phyloP scores from a whole-genome alignment of 2,329 filamentous ascomycete genomes.

The Zalaria obscura region DNA sequence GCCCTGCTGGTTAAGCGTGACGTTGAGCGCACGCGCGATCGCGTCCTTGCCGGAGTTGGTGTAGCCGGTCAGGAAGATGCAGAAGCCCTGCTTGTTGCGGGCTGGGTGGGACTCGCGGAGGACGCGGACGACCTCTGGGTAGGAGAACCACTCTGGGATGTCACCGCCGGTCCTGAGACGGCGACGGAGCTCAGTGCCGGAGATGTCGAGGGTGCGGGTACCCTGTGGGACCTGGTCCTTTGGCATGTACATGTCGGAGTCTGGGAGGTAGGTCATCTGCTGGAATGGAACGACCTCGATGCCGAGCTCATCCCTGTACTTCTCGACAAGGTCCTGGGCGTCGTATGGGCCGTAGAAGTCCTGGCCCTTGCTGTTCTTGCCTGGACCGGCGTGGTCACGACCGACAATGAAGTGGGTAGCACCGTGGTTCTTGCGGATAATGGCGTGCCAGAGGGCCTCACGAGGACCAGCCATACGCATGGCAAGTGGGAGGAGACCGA shows the following conservation, averaged over 20 bases:
- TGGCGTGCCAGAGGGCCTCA: slow-evolving; percentile 98
- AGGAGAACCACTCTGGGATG: slow-evolving; percentile 99
- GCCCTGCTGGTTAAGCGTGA: slow-evolving; percentile 95
- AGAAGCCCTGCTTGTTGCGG: slow-evolving; percentile 86
- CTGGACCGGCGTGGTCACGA: slow-evolving; percentile 92
- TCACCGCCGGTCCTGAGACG: slow-evolving; percentile 83
- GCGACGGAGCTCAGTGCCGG: slow-evolving; percentile 65
- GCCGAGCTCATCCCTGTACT: slow-evolving; percentile 90
- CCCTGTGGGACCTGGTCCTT: slow-evolving; percentile 78
- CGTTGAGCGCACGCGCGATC: slow-evolving; percentile 86
- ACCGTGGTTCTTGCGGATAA: slow-evolving; percentile 99
- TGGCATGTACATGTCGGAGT: slow-evolving; percentile 90
- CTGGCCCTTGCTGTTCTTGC: slow-evolving; percentile 92
- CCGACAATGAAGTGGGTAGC: slow-evolving; percentile 99
- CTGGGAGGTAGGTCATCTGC: slow-evolving; percentile 98
- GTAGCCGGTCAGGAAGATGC: slow-evolving; percentile 93
- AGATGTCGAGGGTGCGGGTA: slow-evolving; percentile 54
- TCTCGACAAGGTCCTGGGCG: slow-evolving; percentile 88
- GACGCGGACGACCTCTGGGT: slow-evolving; percentile 94
- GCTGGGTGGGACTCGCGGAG: slow-evolving; percentile 93
- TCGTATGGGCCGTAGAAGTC: slow-evolving; percentile 99
- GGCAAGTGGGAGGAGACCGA: slow-evolving; percentile 85
- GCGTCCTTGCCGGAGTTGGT: slow-evolving; percentile 96
- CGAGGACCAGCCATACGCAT: slow-evolving; percentile 99
- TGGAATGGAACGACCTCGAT: slow-evolving; percentile 99